A percentile compares a stretch with the other conserved stretches of the same genome.
Conservation (phyloP, 2,329 filamentous ascomycete genomes). For the Penicillium hordei region DNA sequence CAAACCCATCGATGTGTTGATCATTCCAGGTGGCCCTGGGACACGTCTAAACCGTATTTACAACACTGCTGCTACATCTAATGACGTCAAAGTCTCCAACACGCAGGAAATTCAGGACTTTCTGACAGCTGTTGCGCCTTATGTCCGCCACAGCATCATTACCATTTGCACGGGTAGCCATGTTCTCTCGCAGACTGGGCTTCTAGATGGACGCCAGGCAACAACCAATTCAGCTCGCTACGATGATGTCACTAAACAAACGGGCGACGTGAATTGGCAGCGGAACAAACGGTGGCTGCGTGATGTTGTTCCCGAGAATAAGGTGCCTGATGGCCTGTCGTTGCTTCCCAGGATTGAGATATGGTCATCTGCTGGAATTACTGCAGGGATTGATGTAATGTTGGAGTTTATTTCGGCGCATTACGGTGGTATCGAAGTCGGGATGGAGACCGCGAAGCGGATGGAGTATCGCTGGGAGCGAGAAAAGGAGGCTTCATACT, state of each 20-base stretch:
- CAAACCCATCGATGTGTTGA: constrained; percentile 9
- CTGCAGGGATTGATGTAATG: constrained; percentile 12
- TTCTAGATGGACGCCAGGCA: background rate
- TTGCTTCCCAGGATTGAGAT: constrained; percentile 3
- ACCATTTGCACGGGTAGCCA: constrained; percentile 9
- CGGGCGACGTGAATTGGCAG: constrained; percentile 1
- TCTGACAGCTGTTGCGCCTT: constrained; percentile 3
- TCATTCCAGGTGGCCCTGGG: constrained; percentile 4
- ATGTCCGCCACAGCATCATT: constrained; percentile 8
- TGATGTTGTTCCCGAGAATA: background rate
- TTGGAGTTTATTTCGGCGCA: constrained; percentile 9
- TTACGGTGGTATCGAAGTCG: constrained; percentile 7
- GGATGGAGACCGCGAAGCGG: constrained; percentile 3
- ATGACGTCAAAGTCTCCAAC: constrained; percentile 1
- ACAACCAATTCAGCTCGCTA: constrained; percentile 9
- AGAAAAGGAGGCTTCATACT: constrained; percentile 7
- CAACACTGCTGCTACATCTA: background rate
- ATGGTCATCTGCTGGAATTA: constrained; percentile 10
- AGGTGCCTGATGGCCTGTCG: background rate
- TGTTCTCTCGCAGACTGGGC: constrained; percentile 6
- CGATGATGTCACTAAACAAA: background rate
- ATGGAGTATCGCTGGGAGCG: constrained; percentile 12
- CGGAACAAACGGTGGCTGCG: constrained; percentile 6
- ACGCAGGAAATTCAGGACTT: constrained; percentile 7
- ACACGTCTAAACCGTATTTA: constrained; percentile 6